Base-by-base conservation (phyloP, 2,329 filamentous ascomycete genomes). In the Simplicillium sp. region DNA sequence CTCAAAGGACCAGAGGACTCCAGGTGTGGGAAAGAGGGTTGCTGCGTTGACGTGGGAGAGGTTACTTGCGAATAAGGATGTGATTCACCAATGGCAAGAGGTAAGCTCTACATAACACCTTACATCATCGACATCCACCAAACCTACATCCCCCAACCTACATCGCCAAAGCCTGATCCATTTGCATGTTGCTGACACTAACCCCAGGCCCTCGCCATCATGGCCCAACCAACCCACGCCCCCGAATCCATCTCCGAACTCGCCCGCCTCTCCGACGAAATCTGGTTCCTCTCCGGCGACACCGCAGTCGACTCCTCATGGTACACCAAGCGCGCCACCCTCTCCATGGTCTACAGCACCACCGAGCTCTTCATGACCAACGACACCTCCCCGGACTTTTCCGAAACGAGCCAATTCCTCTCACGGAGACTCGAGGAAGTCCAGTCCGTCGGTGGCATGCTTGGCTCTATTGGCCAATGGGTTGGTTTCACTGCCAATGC, bases 331-430 rank as follows among this genome's bases (percentile, higher is more conserved):
- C 72, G 75, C 37, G 73, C 67, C 3, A 70, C 68, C 15, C 60
- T 79, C 9, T 73, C 74, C 29, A 62, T 71, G 50, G 67, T 75
- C 34, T 80, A 79, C 51, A 87, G 87, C 39, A 78, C 81, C 29
- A 75, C 82, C 42, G 92, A 98, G 64, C 68, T 96, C 5, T 94
- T 89, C 64, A 96, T 97, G 88, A 96, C 88, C 16, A 88, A 84
- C 44, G 92, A 97, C 61, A 71, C 68, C 45, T 88, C 82, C 4
- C 65, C 73, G 0, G 77, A 76, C n/a, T 92, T 85, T 53, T 59
- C 56, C 9, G 85, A 89, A 47, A 97, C 92, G 3, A 80, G 81
- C 48, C 71, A 77, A 9, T 98, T 97, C 58, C 66, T 97, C 40
- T 75, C 82, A 41, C 73, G 87, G 34, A 74, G 90, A 46, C 64